Evolutionary conservation across 2,329 filamentous ascomycete genomes (phyloP).

Genomic region (Penicillium psychrosexuale): DNA sequence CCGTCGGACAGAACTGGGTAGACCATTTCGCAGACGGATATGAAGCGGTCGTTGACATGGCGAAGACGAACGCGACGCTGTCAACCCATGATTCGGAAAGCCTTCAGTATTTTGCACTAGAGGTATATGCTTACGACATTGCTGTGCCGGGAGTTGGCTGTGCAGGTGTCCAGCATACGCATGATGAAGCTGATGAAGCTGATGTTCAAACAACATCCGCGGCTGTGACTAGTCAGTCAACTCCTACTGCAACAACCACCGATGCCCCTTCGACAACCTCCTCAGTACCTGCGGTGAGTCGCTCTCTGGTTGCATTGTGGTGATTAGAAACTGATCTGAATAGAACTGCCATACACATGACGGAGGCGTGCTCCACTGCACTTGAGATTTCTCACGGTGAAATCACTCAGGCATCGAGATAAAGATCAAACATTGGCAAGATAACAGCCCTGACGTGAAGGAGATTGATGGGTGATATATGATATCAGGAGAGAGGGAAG

Average conservation of each 20-base stretch:
- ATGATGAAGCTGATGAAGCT: background rate
- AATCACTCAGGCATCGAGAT: background rate
- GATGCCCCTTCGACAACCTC: constrained; percentile 13
- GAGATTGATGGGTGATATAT: background rate
- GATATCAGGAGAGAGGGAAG: background rate
- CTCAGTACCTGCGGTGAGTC: constrained; percentile 29
- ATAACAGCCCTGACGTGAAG: background rate
- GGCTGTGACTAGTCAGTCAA: constrained; percentile 8
- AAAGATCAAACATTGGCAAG: background rate
- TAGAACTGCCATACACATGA: constrained; percentile 45
- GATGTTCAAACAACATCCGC: background rate
- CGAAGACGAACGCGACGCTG: constrained; percentile 49
- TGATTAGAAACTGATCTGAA: constrained; percentile 2
- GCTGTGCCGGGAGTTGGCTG: constrained; percentile 63
- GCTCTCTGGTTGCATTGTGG: background rate
- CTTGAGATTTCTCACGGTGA: constrained; percentile 11
- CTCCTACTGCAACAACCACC: constrained; percentile 11
- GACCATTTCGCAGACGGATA: constrained; percentile 64
- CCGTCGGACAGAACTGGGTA: constrained; percentile 58
- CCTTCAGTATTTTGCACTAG: constrained; percentile 65
- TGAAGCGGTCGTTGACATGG: constrained; percentile 53
- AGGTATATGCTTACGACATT: constrained; percentile 65
- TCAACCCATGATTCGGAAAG: constrained; percentile 59
- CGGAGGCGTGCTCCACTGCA: constrained; percentile 42
- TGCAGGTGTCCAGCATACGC: constrained; percentile 41